Percentiles rank a stretch among this genome's conserved stretches.
These are phyloP conservation scores for Trichodelitschia bisporula DNA, from an alignment of 495 filamentous ascomycete species.

Conservation along the genomic window DNA sequence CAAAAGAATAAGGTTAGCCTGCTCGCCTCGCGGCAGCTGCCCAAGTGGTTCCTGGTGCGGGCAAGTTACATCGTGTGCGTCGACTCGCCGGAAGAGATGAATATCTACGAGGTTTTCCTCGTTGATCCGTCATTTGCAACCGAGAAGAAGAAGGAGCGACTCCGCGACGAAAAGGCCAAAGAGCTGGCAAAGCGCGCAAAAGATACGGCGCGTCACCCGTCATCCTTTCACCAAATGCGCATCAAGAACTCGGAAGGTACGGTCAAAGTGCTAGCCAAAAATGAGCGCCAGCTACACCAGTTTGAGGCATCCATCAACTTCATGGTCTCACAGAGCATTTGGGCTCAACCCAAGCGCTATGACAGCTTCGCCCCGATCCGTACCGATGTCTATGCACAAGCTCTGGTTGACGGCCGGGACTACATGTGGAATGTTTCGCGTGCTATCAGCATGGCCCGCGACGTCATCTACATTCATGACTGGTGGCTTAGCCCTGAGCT, in stretches of 20 bases:
- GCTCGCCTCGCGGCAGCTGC: constrained; percentile 55
- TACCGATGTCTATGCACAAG: constrained; percentile 70
- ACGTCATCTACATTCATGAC: constrained; percentile 98
- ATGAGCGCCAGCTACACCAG: constrained; percentile 67
- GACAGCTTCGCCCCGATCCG: constrained; percentile 84
- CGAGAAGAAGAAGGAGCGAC: constrained; percentile 35
- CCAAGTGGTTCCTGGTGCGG: constrained; percentile 95
- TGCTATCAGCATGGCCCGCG: constrained; percentile 90
- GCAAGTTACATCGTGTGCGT: constrained; percentile 96
- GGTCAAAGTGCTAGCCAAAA: constrained; percentile 74
- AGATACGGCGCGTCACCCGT: constrained; percentile 35
- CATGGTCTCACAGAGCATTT: constrained; percentile 59
- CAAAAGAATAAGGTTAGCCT: constrained; percentile 49
- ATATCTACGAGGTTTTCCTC: constrained; percentile 94
- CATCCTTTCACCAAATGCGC: constrained; percentile 58
- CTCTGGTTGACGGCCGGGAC: constrained; percentile 89
- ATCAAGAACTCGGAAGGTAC: constrained; percentile 72
- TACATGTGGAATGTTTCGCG: constrained; percentile 99
- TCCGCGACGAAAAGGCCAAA: constrained; percentile 31
- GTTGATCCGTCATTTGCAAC: constrained; percentile 68
- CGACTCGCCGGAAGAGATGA: constrained; percentile 94
- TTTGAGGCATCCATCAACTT: constrained; percentile 79
- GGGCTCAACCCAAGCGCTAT: constrained; percentile 67
- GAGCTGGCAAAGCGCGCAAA: constrained; percentile 26
- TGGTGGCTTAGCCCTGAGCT: constrained; percentile 97